phyloP scores from a whole-genome alignment of 1,284 basidiomycete species.

The Pascua guehoae region DNA sequence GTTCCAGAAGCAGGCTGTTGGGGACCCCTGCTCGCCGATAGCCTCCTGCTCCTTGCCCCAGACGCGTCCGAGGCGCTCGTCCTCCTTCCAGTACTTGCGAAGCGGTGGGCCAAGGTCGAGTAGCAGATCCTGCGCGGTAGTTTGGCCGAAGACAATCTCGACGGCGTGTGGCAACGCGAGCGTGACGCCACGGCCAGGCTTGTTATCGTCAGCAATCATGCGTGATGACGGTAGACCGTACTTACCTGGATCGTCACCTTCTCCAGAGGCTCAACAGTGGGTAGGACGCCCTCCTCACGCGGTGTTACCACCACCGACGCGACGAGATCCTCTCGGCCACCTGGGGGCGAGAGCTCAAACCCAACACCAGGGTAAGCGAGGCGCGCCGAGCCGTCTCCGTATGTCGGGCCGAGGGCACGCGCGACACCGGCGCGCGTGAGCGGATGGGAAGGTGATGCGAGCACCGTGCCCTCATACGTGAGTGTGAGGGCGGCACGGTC shows the following conservation, averaged over 20 bases:
- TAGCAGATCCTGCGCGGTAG: slow-evolving; percentile 73
- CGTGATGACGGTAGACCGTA: neutral
- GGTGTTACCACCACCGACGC: slow-evolving; percentile 25
- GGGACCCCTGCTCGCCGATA: neutral
- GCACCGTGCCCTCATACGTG: slow-evolving; percentile 63
- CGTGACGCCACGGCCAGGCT: slow-evolving; percentile 70
- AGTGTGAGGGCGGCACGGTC: slow-evolving; percentile 53
- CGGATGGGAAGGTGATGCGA: slow-evolving; percentile 57
- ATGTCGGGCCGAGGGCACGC: slow-evolving; percentile 77
- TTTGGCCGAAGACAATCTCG: slow-evolving; percentile 68
- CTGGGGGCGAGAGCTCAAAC: slow-evolving; percentile 64
- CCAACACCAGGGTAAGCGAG: slow-evolving; percentile 66
- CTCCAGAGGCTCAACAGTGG: slow-evolving; percentile 10
- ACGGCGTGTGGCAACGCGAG: slow-evolving; percentile 54
- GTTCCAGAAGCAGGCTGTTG: slow-evolving; percentile 73
- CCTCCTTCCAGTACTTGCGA: slow-evolving; percentile 78
- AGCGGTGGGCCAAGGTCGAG: slow-evolving; percentile 73
- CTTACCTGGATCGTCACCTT: slow-evolving; percentile 24
- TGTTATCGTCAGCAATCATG: neutral
- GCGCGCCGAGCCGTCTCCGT: slow-evolving; percentile 50
- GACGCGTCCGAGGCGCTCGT: slow-evolving; percentile 64
- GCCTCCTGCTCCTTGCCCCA: slow-evolving; percentile 25
- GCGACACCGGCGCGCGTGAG: slow-evolving; percentile 66
- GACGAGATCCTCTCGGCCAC: slow-evolving; percentile 52
- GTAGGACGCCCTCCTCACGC: slow-evolving; percentile 43